phyloP scores from a whole-genome alignment of 2,329 filamentous ascomycete species.

The Xylaria digitata region DNA sequence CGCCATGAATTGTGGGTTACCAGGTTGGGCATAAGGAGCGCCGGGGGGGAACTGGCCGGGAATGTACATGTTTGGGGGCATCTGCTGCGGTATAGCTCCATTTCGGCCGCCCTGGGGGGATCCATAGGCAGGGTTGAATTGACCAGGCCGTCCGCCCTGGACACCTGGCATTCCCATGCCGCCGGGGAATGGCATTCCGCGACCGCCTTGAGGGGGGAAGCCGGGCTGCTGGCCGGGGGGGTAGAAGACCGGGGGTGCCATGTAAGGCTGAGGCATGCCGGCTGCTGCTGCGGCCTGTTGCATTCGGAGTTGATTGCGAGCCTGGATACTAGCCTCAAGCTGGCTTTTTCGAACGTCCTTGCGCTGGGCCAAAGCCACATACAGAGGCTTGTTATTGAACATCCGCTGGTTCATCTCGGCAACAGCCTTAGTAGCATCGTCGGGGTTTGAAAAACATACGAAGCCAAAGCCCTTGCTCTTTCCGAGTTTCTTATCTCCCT shows the following conservation, averaged over 20 bases:
- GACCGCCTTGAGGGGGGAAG: conserved; percentile 73
- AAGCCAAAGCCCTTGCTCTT: conserved; percentile 99
- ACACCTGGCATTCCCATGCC: conserved; percentile 74
- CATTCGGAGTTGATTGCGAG: conserved; percentile 97
- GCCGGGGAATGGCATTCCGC: conserved; percentile 73
- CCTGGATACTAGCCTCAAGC: conserved; percentile 98
- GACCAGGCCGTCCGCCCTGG: conserved; percentile 84
- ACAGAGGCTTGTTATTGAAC: conserved; percentile 95
- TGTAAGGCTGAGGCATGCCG: conserved; percentile 87
- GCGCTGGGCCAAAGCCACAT: conserved; percentile 97
- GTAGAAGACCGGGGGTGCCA: conserved; percentile 93
- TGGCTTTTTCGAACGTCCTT: conserved; percentile 99
- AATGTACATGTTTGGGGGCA: conserved; percentile 89
- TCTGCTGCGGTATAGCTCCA: conserved; percentile 80
- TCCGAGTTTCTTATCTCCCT: conserved; percentile 76
- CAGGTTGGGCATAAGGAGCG: conserved; percentile 81
- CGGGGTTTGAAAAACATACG: conserved; percentile 99
- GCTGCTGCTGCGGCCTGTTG: conserved; percentile 94
- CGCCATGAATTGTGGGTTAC: conserved; percentile 81
- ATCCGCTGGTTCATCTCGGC: conserved; percentile 99
- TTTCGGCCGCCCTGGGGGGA: conserved; percentile 90
- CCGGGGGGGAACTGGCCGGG: conserved; percentile 83
- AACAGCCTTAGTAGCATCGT: conserved; percentile 98
- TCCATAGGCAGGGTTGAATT: conserved; percentile 81
- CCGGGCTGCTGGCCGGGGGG: conserved; percentile 81